A percentile compares a stretch with the other conserved stretches of the same genome.
Conservation (phyloP, 2,329 filamentous ascomycete species). For the Penicillium sp. region DNA sequence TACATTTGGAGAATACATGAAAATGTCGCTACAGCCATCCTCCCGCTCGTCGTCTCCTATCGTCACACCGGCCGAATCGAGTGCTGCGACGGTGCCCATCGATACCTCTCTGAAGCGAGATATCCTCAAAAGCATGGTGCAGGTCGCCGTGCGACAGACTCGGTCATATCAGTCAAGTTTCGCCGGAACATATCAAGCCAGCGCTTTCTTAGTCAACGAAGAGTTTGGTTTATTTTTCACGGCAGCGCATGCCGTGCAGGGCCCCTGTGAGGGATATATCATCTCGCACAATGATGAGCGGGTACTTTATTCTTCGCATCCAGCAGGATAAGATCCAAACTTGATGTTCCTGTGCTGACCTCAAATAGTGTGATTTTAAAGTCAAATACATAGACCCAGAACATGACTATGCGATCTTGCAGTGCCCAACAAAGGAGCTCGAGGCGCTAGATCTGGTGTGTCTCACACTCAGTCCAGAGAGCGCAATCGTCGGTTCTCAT, state of each 20-base stretch:
- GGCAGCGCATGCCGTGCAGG: conserved; percentile 10
- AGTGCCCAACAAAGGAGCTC: conserved; percentile 4
- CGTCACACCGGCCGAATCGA: conserved; percentile 8
- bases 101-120: conserved; percentile 8
- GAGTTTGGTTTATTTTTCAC: conserved; percentile 7
- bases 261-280: conserved; percentile 11
- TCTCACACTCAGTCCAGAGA: conserved; percentile 6
- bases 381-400: conserved; percentile 11
- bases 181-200: conserved; percentile 9
- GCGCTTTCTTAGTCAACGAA: conserved; percentile 8
- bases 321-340: background rate
- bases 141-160: conserved; percentile 10
- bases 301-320: background rate
- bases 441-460: conserved; percentile 1
- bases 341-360: background rate
- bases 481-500: conserved; percentile 7
- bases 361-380: conserved; percentile 8
- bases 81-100: conserved; percentile 6
- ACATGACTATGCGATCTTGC: conserved; percentile 11
- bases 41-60: background rate
- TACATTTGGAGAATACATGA: background rate
- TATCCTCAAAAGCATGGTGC: conserved; percentile 12
- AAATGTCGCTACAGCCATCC: background rate
- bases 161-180: conserved; percentile 6
- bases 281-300: conserved; percentile 11